phyloP scores from a whole-genome alignment of 2,329 filamentous ascomycete species.

The Chaetomiaceae sp. region DNA sequence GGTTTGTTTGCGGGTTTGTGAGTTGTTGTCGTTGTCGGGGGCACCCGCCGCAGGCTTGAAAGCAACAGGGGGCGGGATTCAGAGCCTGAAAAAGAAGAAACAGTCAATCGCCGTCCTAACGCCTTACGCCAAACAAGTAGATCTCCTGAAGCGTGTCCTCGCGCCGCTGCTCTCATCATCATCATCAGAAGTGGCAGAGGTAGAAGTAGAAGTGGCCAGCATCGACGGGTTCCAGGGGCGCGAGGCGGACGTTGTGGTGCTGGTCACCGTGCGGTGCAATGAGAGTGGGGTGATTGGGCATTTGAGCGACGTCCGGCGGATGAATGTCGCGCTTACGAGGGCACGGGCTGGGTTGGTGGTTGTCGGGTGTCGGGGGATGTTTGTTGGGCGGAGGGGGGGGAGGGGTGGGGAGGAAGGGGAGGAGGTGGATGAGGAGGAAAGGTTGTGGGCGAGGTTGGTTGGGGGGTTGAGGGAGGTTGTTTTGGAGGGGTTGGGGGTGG shows the following conservation, averaged over 20 bases:
- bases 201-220: conserved; percentile 34
- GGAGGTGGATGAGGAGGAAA: neutral
- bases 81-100: neutral
- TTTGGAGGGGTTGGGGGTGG: neutral
- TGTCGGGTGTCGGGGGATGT: conserved; percentile 23
- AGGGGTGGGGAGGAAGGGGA: neutral
- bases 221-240: conserved; percentile 41
- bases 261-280: conserved; percentile 40
- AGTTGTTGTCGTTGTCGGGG: conserved; percentile 23
- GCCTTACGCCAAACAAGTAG: conserved; percentile 36
- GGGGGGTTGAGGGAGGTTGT: neutral
- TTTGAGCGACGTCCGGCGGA: conserved; percentile 33
- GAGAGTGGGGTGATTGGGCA: conserved; percentile 36
- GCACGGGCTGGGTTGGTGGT: conserved; percentile 12
- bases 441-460: conserved; percentile 12
- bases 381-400: conserved; percentile 19
- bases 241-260: conserved; percentile 40
- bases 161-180: conserved; percentile 16
- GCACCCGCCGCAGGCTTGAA: neutral
- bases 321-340: conserved; percentile 18
- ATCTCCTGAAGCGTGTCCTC: conserved; percentile 28
- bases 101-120: conserved; percentile 35
- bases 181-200: neutral
- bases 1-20: conserved; percentile 33
- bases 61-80: no score